phyloP scores from a whole-genome alignment of 1,139 yeast genomes.

The Pichia sp. region DNA sequence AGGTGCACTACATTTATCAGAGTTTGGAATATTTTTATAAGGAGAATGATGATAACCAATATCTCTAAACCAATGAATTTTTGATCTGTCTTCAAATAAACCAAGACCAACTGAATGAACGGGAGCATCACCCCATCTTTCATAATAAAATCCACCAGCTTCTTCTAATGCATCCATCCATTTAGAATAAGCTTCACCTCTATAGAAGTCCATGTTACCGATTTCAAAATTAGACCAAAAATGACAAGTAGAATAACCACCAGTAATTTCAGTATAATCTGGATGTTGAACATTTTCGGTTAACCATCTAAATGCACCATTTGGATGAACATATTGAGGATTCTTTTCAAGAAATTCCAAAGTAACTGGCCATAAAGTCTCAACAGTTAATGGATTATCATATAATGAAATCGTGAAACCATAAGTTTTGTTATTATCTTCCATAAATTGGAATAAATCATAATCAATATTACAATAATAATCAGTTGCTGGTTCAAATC shows the following conservation, averaged over 20 bases:
- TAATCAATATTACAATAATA: slow-evolving; percentile 44
- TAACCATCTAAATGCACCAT: slow-evolving; percentile 50
- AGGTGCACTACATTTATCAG: slow-evolving; percentile 34
- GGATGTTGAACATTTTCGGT: slow-evolving; percentile 47
- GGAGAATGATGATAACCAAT: slow-evolving; percentile 82
- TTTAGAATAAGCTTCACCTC: slow-evolving; percentile 54
- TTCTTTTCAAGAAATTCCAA: slow-evolving; percentile 41
- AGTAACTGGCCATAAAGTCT: slow-evolving; percentile 48
- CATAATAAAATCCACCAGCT: slow-evolving; percentile 77
- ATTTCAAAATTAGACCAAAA: slow-evolving; percentile 95
- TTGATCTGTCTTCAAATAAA: slow-evolving; percentile 56
- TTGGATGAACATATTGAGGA: slow-evolving; percentile 40
- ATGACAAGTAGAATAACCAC: slow-evolving; percentile 64
- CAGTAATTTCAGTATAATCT: slow-evolving; percentile 34
- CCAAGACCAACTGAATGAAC: slow-evolving; percentile 82
- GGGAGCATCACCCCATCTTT: slow-evolving; percentile 97
- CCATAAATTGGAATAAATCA: slow-evolving; percentile 51
- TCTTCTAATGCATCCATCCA: slow-evolving; percentile 63
- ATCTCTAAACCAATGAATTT: slow-evolving; percentile 84
- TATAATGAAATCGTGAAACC: slow-evolving; percentile 49
- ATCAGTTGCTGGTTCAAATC: slow-evolving; percentile 48
- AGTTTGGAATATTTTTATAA: slow-evolving; percentile 45
- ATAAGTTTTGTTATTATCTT: slow-evolving; percentile 41
- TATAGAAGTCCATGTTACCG: slow-evolving; percentile 71
- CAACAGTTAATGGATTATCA: slow-evolving; percentile 41